These are phyloP conservation scores for Cyberlindnera japonica DNA, from an alignment of 805 yeast genomes.

Conservation along the genomic window DNA sequence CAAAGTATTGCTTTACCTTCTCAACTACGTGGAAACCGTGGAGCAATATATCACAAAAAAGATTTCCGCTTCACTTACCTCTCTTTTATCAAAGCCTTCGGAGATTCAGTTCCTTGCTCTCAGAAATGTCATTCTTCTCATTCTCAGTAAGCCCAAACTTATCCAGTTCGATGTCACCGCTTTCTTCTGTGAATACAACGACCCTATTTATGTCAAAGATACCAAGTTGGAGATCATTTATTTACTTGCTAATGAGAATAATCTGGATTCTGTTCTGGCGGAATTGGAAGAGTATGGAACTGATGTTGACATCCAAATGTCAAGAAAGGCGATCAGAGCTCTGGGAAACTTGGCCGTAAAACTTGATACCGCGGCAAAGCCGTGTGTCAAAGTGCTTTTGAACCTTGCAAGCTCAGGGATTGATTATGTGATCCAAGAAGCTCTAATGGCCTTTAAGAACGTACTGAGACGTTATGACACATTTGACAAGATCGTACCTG, in stretches of 20 bases:
- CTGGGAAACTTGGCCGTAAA: constrained; percentile 87
- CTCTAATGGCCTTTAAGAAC: constrained; percentile 70
- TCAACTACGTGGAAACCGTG: constrained; percentile 63
- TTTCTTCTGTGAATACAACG: constrained; percentile 80
- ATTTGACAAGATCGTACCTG: constrained; percentile 42
- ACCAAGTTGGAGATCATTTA: constrained; percentile 87
- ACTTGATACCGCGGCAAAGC: constrained; percentile 54
- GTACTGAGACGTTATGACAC: constrained; percentile 73
- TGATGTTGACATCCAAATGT: constrained; percentile 82
- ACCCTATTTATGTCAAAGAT: constrained; percentile 84
- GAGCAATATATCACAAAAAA: constrained; percentile 56
- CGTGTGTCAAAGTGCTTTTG: constrained; percentile 60
- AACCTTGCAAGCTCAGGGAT: constrained; percentile 62
- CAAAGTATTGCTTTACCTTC: constrained; percentile 64
- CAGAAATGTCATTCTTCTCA: constrained; percentile 72
- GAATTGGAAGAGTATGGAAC: constrained; percentile 86
- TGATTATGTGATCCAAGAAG: constrained; percentile 76
- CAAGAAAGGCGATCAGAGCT: constrained; percentile 82
- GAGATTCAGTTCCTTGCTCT: constrained; percentile 82
- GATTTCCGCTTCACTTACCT: constrained; percentile 64
- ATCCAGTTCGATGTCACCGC: constrained; percentile 65
- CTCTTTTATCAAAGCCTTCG: constrained; percentile 68
- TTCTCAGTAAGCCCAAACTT: constrained; percentile 62
- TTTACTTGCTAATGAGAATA: constrained; percentile 63
- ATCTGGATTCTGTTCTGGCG: constrained; percentile 56